Evolutionary conservation across 2,329 filamentous ascomycete genomes (phyloP).

Genomic region (Apiospora phragmitis): DNA sequence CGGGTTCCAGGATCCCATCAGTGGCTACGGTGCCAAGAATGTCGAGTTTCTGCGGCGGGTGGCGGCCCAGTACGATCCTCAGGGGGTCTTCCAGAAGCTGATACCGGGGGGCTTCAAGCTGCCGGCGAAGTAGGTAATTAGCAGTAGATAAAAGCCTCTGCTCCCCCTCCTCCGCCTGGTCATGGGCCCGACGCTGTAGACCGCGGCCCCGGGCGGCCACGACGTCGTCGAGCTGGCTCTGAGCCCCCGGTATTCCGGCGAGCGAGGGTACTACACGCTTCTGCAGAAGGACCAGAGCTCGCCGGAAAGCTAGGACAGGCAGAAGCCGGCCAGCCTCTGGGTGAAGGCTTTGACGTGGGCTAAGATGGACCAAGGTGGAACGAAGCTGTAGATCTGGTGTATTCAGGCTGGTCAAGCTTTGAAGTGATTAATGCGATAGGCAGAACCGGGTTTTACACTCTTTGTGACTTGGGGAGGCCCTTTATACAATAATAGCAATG

Average conservation of each 20-base stretch:
- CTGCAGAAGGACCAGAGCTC: constrained; percentile 6
- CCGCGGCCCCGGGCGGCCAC: background rate
- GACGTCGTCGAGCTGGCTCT: constrained; percentile 6
- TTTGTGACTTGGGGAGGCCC: too few relatives aligned
- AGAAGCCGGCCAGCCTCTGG: background rate
- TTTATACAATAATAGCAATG: too few relatives aligned
- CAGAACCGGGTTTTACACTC: too few relatives aligned
- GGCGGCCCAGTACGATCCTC: too few relatives aligned
- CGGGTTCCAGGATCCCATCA: background rate
- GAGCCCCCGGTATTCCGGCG: background rate
- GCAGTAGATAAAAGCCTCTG: background rate
- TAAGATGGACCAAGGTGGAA: background rate
- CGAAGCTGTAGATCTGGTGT: too few relatives aligned
- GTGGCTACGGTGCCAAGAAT: background rate
- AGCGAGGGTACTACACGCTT: constrained; percentile 6
- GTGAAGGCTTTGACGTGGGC: background rate
- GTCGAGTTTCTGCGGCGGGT: background rate
- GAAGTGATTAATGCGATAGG: too few relatives aligned
- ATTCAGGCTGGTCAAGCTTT: too few relatives aligned
- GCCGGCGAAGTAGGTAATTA: background rate
- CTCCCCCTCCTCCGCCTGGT: background rate
- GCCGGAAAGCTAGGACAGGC: background rate
- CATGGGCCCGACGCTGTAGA: constrained; percentile 1
- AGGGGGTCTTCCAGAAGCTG: too few relatives aligned
- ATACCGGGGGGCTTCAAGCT: background rate